Evolutionary conservation across 179 eudicot species (phyloP).

Genomic region (Spinacia oleracea): DNA sequence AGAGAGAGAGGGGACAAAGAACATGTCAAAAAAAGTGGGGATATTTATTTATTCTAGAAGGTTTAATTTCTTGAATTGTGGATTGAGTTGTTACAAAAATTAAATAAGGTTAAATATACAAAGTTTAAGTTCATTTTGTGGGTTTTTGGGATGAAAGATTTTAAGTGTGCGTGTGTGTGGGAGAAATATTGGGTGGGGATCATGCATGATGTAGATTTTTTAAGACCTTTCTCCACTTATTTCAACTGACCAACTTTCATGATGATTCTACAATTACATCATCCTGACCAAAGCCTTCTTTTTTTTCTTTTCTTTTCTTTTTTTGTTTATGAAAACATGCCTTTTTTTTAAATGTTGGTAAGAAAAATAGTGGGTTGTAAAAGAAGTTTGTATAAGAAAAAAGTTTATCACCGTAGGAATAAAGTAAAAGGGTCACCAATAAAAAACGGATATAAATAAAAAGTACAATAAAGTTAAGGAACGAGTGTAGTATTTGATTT

Average conservation of each 20-base stretch:
- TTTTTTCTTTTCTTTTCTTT: too few species aligned
- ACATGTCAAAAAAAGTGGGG: not conserved
- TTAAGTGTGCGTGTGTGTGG: not conserved
- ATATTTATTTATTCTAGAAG: constrained; percentile 19
- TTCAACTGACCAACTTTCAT: not conserved
- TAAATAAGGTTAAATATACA: not conserved
- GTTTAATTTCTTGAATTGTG: not conserved
- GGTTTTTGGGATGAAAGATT: not conserved
- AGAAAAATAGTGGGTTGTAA: too few species aligned
- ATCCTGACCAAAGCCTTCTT: not conserved
- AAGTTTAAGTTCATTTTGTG: not conserved
- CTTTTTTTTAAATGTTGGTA: too few species aligned
- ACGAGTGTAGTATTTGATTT: too few species aligned
- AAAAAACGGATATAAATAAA: too few species aligned
- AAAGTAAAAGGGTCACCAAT: too few species aligned
- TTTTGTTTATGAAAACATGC: too few species aligned
- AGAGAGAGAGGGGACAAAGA: not conserved
- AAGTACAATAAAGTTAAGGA: too few species aligned
- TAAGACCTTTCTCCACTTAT: constrained; percentile 5
- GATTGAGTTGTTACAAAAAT: not conserved
- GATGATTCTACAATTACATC: not conserved
- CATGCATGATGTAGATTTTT: constrained; percentile 10
- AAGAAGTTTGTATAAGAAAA: too few species aligned
- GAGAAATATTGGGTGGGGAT: constrained; percentile 6
- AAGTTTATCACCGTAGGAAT: too few species aligned